phyloP scores from a whole-genome alignment of 768 basidiomycete species.

The Russula foetens region DNA sequence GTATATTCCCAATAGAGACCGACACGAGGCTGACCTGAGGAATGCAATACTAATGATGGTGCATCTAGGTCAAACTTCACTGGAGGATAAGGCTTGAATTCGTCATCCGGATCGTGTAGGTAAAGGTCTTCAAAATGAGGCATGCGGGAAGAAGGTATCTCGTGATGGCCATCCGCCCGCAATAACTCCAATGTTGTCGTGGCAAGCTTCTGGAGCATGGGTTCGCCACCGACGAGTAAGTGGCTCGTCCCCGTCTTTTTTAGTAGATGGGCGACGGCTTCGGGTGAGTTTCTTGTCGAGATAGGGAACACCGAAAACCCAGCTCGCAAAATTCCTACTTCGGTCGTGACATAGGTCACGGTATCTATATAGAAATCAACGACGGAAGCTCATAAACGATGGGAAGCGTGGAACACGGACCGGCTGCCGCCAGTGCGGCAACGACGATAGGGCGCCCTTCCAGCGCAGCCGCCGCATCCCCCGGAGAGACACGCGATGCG shows the following conservation, averaged over 20 bases:
- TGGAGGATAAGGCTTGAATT: conserved; percentile 14
- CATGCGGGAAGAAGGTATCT: conserved; percentile 13
- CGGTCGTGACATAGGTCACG: conserved; percentile 21
- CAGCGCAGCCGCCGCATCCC: background rate
- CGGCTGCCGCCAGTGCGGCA: conserved; percentile 18
- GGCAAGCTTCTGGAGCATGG: conserved; percentile 18
- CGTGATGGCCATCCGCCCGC: background rate
- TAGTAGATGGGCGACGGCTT: conserved; percentile 29
- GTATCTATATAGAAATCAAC: conserved; percentile 16
- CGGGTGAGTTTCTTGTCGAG: conserved; percentile 36
- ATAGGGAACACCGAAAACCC: conserved; percentile 34
- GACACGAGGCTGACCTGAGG: conserved; percentile 21
- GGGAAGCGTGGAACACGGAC: conserved; percentile 4
- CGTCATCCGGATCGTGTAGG: background rate
- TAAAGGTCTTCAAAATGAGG: conserved; percentile 23
- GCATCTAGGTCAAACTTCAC: conserved; percentile 16
- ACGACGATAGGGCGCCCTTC: conserved; percentile 18
- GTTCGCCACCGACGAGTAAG: conserved; percentile 25
- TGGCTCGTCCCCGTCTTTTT: conserved; percentile 24
- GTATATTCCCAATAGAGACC: background rate
- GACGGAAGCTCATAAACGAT: background rate
- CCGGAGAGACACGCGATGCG: conserved; percentile 7
- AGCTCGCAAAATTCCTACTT: conserved; percentile 33
- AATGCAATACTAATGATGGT: conserved; percentile 24
- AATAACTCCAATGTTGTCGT: conserved; percentile 5